Conservation (phyloP, 305 asterid species). For the Salvia sclarea region DNA sequence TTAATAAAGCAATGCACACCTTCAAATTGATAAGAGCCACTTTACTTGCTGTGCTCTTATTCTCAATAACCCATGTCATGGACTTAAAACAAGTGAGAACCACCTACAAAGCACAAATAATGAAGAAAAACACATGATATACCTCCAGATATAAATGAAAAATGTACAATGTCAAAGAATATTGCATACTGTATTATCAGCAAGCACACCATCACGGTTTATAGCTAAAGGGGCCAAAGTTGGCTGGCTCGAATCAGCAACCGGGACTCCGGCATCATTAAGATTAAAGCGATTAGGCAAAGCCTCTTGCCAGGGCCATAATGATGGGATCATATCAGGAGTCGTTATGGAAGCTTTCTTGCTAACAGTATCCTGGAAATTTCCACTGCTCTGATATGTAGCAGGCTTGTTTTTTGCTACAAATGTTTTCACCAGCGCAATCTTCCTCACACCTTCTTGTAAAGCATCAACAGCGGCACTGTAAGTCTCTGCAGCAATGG, state of each 20-base stretch:
- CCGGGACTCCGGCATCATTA: constrained; percentile 50
- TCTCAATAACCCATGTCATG: constrained; percentile 81
- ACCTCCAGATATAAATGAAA: constrained; percentile 3
- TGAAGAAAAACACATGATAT: constrained; percentile 15
- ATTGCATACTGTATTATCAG: constrained; percentile 62
- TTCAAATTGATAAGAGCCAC: constrained; percentile 72
- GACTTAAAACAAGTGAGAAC: constrained; percentile 78
- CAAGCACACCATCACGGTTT: constrained; percentile 61
- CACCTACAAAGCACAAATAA: constrained; percentile 45
- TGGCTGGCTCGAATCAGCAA: constrained; percentile 53
- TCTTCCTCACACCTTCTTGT: constrained; percentile 63
- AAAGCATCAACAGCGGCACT: constrained; percentile 55
- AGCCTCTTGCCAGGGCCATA: constrained; percentile 71
- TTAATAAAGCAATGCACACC: constrained; percentile 45
- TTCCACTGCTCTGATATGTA: constrained; percentile 47
- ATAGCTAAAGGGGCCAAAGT: constrained; percentile 62
- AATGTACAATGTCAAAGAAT: background rate
- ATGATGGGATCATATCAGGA: constrained; percentile 49
- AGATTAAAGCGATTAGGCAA: constrained; percentile 52
- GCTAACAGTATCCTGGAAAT: constrained; percentile 44
- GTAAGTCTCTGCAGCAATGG: constrained; percentile 63
- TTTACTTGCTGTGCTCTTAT: constrained; percentile 53
- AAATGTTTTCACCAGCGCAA: constrained; percentile 47
- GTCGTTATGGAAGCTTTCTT: constrained; percentile 41
- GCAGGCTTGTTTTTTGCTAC: constrained; percentile 49